phyloP scores from a whole-genome alignment of 2,329 filamentous ascomycete genomes.

The Colletotrichum liaoningense region DNA sequence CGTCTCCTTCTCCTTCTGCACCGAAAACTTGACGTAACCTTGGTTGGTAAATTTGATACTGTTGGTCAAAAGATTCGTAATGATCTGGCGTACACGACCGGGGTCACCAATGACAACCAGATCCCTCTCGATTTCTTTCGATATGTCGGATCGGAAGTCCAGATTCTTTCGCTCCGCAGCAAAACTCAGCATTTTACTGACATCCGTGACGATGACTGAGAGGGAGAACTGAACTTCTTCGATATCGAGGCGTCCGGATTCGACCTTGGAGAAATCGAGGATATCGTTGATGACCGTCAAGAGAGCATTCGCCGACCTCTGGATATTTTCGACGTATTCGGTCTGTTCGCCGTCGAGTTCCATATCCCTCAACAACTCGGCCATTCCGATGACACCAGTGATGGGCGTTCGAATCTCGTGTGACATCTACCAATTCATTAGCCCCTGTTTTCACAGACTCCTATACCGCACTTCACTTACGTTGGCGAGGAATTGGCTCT shows the following conservation, averaged over 20 bases:
- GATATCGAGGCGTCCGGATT: slow-evolving; percentile 80
- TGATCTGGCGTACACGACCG: slow-evolving; percentile 84
- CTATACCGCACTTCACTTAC: slow-evolving; percentile 40
- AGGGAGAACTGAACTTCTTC: slow-evolving; percentile 85
- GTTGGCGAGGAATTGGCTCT: slow-evolving; percentile 83
- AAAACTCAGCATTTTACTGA: slow-evolving; percentile 89
- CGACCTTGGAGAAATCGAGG: slow-evolving; percentile 88
- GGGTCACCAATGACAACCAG: slow-evolving; percentile 89
- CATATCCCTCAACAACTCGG: slow-evolving; percentile 78
- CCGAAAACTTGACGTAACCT: slow-evolving; percentile 75
- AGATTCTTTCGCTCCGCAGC: slow-evolving; percentile 85
- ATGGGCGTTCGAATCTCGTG: slow-evolving; percentile 84
- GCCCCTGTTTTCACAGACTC: not conserved
- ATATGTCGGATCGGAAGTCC: slow-evolving; percentile 75
- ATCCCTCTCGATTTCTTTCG: slow-evolving; percentile 71
- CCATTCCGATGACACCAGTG: slow-evolving; percentile 84
- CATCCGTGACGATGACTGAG: slow-evolving; percentile 79
- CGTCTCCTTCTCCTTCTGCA: slow-evolving; percentile 72
- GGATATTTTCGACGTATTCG: slow-evolving; percentile 82
- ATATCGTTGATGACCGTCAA: slow-evolving; percentile 93
- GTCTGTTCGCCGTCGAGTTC: slow-evolving; percentile 76
- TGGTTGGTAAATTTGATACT: slow-evolving; percentile 80
- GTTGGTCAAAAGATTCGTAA: slow-evolving; percentile 83
- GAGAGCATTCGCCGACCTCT: slow-evolving; percentile 82
- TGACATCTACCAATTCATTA: slow-evolving; percentile 66